These are phyloP conservation scores for Ascochyta koolunga DNA, from an alignment of 2,329 filamentous ascomycete genomes.

Conservation along the genomic window DNA sequence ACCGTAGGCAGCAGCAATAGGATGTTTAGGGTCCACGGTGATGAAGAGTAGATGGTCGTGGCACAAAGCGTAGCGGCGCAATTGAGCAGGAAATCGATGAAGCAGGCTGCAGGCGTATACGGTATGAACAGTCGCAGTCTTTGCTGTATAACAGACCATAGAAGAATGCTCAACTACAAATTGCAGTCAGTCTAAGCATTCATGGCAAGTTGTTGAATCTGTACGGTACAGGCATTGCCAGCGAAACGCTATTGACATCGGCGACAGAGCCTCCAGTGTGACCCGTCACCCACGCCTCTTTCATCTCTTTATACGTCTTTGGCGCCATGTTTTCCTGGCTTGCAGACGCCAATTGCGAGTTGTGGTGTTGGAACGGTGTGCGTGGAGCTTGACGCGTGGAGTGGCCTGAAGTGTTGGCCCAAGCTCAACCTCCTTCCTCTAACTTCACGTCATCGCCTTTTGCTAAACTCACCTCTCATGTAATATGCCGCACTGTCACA, in stretches of 20 bases:
- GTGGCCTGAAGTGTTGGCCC: conserved; percentile 22
- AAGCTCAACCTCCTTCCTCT: conserved; percentile 9
- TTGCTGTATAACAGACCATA: conserved; percentile 89
- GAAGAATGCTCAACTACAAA: conserved; percentile 73
- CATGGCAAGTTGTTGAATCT: conserved; percentile 22
- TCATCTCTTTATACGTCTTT: conserved; percentile 81
- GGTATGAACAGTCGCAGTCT: conserved; percentile 83
- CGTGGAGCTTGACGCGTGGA: conserved; percentile 23
- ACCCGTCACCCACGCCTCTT: conserved; percentile 95
- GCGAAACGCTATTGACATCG: conserved; percentile 87
- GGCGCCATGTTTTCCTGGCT: conserved; percentile 32
- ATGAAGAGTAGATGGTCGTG: conserved; percentile 80
- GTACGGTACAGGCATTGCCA: conserved; percentile 76
- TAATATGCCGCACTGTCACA: not conserved
- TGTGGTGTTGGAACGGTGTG: conserved; percentile 11
- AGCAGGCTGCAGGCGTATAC: conserved; percentile 69
- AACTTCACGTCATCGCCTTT: conserved; percentile 14
- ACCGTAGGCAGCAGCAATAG: conserved; percentile 75
- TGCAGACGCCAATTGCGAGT: conserved; percentile 20
- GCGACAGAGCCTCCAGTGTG: conserved; percentile 80
- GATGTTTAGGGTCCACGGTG: conserved; percentile 74
- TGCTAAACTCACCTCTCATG: not conserved
- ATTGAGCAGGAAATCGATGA: conserved; percentile 88
- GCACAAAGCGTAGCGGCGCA: conserved; percentile 81
- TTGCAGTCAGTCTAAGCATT: conserved; percentile 33